Conservation (phyloP, 768 basidiomycete species). For the Termitomyces sp. region DNA sequence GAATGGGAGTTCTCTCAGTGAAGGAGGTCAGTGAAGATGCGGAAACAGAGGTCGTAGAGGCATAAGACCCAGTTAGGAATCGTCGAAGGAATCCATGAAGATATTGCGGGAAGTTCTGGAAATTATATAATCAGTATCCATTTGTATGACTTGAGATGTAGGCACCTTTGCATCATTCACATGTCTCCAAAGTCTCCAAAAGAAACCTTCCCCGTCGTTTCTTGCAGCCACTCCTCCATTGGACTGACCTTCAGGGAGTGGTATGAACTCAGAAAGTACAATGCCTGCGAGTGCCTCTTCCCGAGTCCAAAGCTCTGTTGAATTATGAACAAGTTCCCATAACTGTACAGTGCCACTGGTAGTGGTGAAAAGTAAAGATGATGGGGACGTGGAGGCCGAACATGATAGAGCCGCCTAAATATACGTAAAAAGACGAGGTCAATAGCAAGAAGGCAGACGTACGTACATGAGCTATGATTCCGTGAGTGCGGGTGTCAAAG, state of each 20-base stretch:
- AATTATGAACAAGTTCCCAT: conserved; percentile 49
- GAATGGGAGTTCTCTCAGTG: conserved; percentile 27
- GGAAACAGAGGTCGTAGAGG: conserved; percentile 36
- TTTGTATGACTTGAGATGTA: neutral
- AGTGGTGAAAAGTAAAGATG: conserved; percentile 54
- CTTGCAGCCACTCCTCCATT: conserved; percentile 22
- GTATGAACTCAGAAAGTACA: conserved; percentile 62
- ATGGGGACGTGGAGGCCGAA: conserved; percentile 30
- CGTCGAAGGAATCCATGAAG: conserved; percentile 60
- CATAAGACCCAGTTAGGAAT: conserved; percentile 66
- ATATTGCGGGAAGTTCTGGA: conserved; percentile 72
- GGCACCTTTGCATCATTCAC: conserved; percentile 52
- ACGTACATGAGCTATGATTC: conserved; percentile 63
- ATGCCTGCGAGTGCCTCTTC: conserved; percentile 76
- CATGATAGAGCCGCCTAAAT: conserved; percentile 36
- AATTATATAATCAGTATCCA: conserved; percentile 15
- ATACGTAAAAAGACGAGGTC: neutral
- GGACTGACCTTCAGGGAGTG: conserved; percentile 59
- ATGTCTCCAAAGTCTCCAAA: conserved; percentile 50
- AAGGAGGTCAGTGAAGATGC: neutral
- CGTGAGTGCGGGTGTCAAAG: conserved; percentile 62
- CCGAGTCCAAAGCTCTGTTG: conserved; percentile 60
- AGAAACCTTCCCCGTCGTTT: conserved; percentile 46
- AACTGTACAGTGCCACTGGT: conserved; percentile 74
- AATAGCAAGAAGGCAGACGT: conserved; percentile 15